These are phyloP conservation scores for Meripilus lineatus DNA, from an alignment of 1,284 basidiomycete species.

Conservation along the genomic window DNA sequence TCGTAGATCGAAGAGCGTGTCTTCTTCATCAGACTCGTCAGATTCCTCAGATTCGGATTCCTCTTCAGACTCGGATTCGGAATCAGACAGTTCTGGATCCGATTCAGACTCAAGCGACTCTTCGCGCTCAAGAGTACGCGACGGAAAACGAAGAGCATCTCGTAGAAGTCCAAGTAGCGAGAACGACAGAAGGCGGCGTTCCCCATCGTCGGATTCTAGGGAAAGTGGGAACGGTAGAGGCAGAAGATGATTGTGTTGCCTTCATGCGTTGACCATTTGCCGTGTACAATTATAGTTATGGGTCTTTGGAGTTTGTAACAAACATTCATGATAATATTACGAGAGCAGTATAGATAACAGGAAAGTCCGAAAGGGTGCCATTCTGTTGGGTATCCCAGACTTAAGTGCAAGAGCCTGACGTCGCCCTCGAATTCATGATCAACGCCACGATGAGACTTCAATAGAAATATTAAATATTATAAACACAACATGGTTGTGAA, in stretches of 20 bases:
- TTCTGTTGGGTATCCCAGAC: too few species aligned
- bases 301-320: not conserved
- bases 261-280: not conserved
- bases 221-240: slow-evolving; percentile 9
- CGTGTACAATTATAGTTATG: not conserved
- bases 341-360: not conserved
- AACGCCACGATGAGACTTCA: slow-evolving; percentile 80
- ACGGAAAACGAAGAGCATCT: slow-evolving; percentile 40
- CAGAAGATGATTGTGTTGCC: not conserved
- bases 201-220: slow-evolving; percentile 15
- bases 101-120: slow-evolving; percentile 30
- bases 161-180: slow-evolving; percentile 21
- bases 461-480: slow-evolving; percentile 4
- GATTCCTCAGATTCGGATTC: slow-evolving; percentile 37
- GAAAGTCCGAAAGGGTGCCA: not conserved
- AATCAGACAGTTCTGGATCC: slow-evolving; percentile 40
- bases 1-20: slow-evolving; percentile 18
- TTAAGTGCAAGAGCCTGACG: slow-evolving; percentile 19
- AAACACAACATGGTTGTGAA: not conserved
- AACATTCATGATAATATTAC: not conserved
- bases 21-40: slow-evolving; percentile 10
- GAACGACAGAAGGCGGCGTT: slow-evolving; percentile 18
- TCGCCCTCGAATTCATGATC: slow-evolving; percentile 78
- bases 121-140: slow-evolving; percentile 35
- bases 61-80: slow-evolving; percentile 29